Percentiles rank a stretch among this genome's conserved stretches.
Conservation (phyloP, 2,329 filamentous ascomycete genomes). For the Trichoderma atroviride region DNA sequence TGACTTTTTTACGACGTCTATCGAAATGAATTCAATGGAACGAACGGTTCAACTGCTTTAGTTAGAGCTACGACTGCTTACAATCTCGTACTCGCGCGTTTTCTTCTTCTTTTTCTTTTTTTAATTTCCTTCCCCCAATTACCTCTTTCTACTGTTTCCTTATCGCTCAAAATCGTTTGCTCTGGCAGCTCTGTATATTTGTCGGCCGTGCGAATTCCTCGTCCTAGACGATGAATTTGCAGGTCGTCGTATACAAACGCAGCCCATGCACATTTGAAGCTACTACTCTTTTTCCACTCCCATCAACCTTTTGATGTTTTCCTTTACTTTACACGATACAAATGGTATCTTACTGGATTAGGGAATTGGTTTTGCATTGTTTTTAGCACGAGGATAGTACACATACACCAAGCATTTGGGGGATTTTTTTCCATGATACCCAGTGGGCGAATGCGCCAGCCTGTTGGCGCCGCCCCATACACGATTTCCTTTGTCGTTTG, state of each 20-base stretch:
- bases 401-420: slow-evolving; percentile 42
- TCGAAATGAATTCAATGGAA: neutral
- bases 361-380: slow-evolving; percentile 1
- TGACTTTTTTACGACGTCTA: slow-evolving; percentile 14
- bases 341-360: slow-evolving; percentile 13
- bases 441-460: slow-evolving; percentile 44
- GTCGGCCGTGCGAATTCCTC: neutral
- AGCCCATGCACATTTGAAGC: neutral
- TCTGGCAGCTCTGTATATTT: neutral
- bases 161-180: neutral
- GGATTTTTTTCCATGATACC: slow-evolving; percentile 43
- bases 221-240: slow-evolving; percentile 2
- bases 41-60: neutral
- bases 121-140: neutral
- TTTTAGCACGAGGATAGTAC: slow-evolving; percentile 29
- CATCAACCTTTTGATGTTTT: neutral
- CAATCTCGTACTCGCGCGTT: neutral
- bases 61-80: neutral
- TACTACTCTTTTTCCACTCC: neutral
- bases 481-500: slow-evolving; percentile 35
- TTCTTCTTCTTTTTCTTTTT: neutral
- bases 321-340: slow-evolving; percentile 5
- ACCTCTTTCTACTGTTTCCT: neutral
- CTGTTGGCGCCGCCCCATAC: slow-evolving; percentile 45
- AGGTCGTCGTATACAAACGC: neutral